Evolutionary conservation across 805 yeast species (phyloP).

Genomic region (Suhomyces kilbournensis): DNA sequence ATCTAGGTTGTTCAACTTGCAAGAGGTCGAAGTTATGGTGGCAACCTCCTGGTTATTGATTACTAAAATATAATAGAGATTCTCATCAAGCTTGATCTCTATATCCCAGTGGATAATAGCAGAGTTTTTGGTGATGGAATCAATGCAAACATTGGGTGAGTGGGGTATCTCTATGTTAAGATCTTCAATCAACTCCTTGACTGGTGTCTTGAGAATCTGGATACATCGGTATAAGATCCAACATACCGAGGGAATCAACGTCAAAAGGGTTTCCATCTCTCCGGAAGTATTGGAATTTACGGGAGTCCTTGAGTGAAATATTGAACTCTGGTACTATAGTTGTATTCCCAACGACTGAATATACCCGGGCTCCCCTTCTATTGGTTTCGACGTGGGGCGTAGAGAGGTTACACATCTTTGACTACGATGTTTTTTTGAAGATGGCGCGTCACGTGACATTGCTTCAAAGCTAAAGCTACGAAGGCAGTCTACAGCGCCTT

Average conservation of each 20-base stretch:
- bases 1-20: slow-evolving; percentile 30
- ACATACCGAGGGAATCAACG: slow-evolving; percentile 29
- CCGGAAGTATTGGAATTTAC: neutral
- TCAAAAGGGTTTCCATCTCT: slow-evolving; percentile 24
- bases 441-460: neutral
- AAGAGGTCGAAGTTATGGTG: slow-evolving; percentile 32
- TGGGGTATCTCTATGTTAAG: slow-evolving; percentile 55
- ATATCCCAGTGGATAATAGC: slow-evolving; percentile 59
- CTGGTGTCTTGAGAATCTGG: slow-evolving; percentile 41
- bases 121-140: slow-evolving; percentile 44
- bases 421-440: neutral
- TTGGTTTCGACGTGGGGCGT: neutral
- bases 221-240: slow-evolving; percentile 42
- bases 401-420: neutral
- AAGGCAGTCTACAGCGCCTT: neutral
- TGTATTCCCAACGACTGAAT: neutral
- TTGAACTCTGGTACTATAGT: neutral
- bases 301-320: neutral
- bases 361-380: neutral
- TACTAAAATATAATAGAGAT: slow-evolving; percentile 29
- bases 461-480: neutral
- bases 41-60: slow-evolving; percentile 37
- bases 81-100: slow-evolving; percentile 26
- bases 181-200: slow-evolving; percentile 43
- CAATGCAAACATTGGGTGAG: slow-evolving; percentile 53